Base-by-base conservation (phyloP, 139 green algal species). In the Chlamydomonas sp. region DNA sequence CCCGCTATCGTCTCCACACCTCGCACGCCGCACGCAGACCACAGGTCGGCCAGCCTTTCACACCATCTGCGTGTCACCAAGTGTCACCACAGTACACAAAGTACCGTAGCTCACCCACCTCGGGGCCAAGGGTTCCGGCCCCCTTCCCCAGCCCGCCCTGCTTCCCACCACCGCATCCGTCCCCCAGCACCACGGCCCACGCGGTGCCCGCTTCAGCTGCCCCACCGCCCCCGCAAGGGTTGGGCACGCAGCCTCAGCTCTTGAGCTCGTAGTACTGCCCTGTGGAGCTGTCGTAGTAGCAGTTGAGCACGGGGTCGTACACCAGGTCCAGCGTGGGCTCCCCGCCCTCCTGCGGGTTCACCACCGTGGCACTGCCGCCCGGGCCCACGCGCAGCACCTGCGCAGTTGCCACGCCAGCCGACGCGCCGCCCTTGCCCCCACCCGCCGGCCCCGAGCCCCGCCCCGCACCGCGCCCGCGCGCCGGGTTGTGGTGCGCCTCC, bases 301-400 rank as follows among this genome's bases (percentile, higher is more conserved):
- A 94, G 85, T 93, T 93, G 68, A 94, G 90, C 2, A 94, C 84
- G 15, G 92, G 92, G 79, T 94, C 92, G 71, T 93, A 94, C 62
- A 94, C 89, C 4, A 94, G 79, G 62, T 94, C 92, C 15, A 93
- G 18, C 79, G 90, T 89, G 63, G 86, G 76, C 69, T 88, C 90
- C 62, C 73, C 68, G 16, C 68, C 20, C 58, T 14, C 71, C 59
- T 77, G 71, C 58, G 49, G 31, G 31, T 49, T 49, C 60, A 66
- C n/a, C 71, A 59, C n/a, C 3, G 73, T 49, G 2, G 62, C 73
- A 17, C 61, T 6, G 5, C 64, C 57, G 12, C 76, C 71, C 18
- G 16, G 49, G 7, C 61, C 72, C 20, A 78, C 72, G 2, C 49
- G 49, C 57, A 10, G 59, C 75, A 20, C 72, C 72, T 73, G 68